Conservation (phyloP, 768 basidiomycete genomes). For the Termitomyces sp. region DNA sequence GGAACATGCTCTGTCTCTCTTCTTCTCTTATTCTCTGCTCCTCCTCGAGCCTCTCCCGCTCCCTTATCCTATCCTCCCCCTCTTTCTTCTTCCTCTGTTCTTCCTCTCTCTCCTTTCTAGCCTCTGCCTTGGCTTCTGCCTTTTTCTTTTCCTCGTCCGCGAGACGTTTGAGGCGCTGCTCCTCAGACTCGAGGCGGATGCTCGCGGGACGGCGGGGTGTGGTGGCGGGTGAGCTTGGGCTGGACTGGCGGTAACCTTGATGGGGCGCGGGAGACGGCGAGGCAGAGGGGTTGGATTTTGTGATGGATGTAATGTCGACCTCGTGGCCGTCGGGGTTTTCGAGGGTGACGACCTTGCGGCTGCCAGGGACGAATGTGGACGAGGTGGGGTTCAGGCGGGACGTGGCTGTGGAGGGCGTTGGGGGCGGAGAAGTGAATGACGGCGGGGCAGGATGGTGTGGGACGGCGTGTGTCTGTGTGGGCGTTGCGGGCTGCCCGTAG, state of each 20-base stretch:
- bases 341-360: constrained; percentile 49
- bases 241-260: constrained; percentile 30
- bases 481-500: constrained; percentile 70
- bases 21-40: no score
- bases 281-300: constrained; percentile 34
- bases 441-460: constrained; percentile 51
- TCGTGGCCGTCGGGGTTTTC: constrained; percentile 64
- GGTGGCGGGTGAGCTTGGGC: constrained; percentile 17
- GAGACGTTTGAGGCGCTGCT: constrained; percentile 37
- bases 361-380: constrained; percentile 58
- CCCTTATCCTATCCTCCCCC: no score
- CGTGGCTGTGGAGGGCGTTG: constrained; percentile 55
- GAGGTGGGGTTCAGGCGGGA: constrained; percentile 60
- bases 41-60: constrained; percentile 33
- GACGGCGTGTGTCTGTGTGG: constrained; percentile 58
- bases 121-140: constrained; percentile 37
- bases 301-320: constrained; percentile 52
- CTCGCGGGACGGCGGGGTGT: constrained; percentile 32
- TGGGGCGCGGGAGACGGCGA: constrained; percentile 27
- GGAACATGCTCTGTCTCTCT: constrained; percentile 31
- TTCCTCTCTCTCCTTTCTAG: constrained; percentile 36
- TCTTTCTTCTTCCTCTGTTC: constrained; percentile 33
- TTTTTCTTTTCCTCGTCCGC: constrained; percentile 40
- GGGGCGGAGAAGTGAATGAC: constrained; percentile 58
- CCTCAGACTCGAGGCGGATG: constrained; percentile 62